These are phyloP conservation scores for Myrmaecium sp. DNA, from an alignment of 2,329 filamentous ascomycete species.

Conservation along the genomic window DNA sequence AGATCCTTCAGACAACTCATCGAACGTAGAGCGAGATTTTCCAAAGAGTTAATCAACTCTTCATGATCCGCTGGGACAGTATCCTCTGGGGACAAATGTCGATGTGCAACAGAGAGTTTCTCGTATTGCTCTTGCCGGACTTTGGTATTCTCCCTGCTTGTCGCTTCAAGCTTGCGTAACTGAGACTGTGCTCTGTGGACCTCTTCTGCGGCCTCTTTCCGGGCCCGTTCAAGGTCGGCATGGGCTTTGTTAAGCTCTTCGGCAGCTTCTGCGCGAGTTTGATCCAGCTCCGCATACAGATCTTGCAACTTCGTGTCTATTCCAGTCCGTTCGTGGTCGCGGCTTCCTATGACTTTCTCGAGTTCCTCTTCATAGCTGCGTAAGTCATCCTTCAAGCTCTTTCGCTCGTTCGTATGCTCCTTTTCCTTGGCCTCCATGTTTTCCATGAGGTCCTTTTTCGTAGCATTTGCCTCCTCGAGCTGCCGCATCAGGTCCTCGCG, in stretches of 20 bases:
- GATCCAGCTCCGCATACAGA: conserved; percentile 56
- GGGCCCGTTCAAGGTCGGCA: too few species aligned
- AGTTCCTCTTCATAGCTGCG: too few species aligned
- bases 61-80: conserved; percentile 20
- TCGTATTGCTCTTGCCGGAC: conserved; percentile 12
- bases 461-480: conserved; percentile 75
- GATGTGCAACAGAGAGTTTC: conserved; percentile 18
- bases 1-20: conserved; percentile 28
- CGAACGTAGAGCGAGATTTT: conserved; percentile 26
- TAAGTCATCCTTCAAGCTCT: too few species aligned
- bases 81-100: conserved; percentile 18
- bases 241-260: conserved; percentile 34
- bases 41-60: conserved; percentile 24
- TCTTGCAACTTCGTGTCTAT: conserved; percentile 51
- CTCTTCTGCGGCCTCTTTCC: conserved; percentile 11
- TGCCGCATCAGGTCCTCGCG: conserved; percentile 47
- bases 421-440: conserved; percentile 87
- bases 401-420: conserved; percentile 84
- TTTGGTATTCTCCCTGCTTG: too few species aligned
- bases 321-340: conserved; percentile 62
- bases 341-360: conserved; percentile 64
- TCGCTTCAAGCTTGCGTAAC: too few species aligned
- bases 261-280: conserved; percentile 30
- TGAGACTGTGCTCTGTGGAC: conserved; percentile 1
- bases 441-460: conserved; percentile 81